These are phyloP conservation scores for Cladobotryum mycophilum DNA, from an alignment of 2,329 filamentous ascomycete species.

Conservation along the genomic window DNA sequence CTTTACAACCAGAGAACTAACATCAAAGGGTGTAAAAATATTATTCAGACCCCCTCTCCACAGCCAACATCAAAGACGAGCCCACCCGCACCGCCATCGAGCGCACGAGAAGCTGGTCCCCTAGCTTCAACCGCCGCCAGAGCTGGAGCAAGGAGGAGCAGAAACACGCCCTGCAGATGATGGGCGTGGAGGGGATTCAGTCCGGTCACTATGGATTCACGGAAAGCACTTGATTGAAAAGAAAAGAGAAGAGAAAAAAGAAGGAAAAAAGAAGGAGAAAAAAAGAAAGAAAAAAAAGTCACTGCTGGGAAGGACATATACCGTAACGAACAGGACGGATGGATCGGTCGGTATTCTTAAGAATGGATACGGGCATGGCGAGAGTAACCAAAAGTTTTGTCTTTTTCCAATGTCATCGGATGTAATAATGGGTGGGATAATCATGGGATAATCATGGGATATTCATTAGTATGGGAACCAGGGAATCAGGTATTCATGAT, in stretches of 20 bases:
- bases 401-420: too few relatives aligned
- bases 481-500: too few relatives aligned
- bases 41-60: background rate
- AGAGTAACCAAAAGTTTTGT: background rate
- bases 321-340: background rate
- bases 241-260: background rate
- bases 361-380: background rate
- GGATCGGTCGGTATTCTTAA: background rate
- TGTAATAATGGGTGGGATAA: too few relatives aligned
- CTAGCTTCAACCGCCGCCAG: conserved; percentile 38
- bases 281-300: background rate
- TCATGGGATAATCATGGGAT: too few relatives aligned
- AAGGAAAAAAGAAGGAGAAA: background rate
- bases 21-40: background rate
- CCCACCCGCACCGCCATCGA: conserved; percentile 19
- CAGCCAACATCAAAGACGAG: conserved; percentile 1
- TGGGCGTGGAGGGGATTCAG: conserved; percentile 29
- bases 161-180: conserved; percentile 47
- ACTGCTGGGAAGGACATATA: background rate
- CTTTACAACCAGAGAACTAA: background rate
- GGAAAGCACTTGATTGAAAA: conserved; percentile 22
- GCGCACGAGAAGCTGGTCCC: conserved; percentile 39
- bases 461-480: too few relatives aligned
- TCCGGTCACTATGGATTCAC: conserved; percentile 35
- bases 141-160: conserved; percentile 50